A percentile compares a stretch with the other conserved stretches of the same genome.
phyloP scores from a whole-genome alignment of 164 flowering plant genomes.

The Buxus sempervirens region DNA sequence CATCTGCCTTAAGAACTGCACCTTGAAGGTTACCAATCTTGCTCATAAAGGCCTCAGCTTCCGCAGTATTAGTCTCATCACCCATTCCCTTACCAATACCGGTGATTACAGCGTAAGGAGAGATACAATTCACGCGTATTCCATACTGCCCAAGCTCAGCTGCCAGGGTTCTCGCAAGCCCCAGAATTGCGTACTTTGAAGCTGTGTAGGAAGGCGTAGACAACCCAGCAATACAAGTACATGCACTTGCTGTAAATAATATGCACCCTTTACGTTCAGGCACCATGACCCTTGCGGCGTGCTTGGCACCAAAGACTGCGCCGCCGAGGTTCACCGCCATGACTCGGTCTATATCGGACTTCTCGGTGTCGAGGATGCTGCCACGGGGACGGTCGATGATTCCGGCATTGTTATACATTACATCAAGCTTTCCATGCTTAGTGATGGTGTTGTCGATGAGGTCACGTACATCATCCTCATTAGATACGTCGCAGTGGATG shows the following conservation, averaged over 20 bases:
- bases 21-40: constrained; percentile 16
- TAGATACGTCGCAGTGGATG: constrained; percentile 21
- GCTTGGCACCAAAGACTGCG: too few relatives aligned
- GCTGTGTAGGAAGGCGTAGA: constrained; percentile 23
- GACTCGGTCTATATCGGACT: too few relatives aligned
- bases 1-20: constrained; percentile 3
- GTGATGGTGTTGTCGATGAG: constrained; percentile 11
- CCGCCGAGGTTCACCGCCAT: too few relatives aligned
- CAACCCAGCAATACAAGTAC: constrained; percentile 13
- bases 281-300: too few relatives aligned
- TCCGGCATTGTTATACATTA: constrained; percentile 31
- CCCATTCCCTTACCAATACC: neutral
- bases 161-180: constrained; percentile 31
- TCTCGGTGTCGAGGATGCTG: too few relatives aligned
- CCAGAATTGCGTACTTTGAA: constrained; percentile 35
- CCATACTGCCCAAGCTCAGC: constrained; percentile 47
- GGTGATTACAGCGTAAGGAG: constrained; percentile 33
- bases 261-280: too few relatives aligned
- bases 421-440: constrained; percentile 27
- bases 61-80: constrained; percentile 1
- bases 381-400: constrained; percentile 15
- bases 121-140: constrained; percentile 47
- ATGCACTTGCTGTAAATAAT: too few relatives aligned
- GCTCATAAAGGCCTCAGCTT: neutral
- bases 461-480: constrained; percentile 10